Evolutionary conservation across 768 basidiomycete genomes (phyloP).

Genomic region (Tephrocybe sp.): DNA sequence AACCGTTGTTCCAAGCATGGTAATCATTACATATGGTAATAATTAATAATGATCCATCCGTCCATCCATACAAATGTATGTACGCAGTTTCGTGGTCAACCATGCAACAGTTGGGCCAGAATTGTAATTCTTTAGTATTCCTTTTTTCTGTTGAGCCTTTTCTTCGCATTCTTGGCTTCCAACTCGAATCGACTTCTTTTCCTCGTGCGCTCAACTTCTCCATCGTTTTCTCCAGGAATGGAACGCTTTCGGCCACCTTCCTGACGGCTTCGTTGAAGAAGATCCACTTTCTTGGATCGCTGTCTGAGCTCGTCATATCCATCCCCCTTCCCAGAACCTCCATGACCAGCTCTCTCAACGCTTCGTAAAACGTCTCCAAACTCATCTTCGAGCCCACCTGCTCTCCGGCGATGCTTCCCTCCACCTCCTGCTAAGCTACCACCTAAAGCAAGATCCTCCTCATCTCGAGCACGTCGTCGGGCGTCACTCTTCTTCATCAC

Average conservation of each 20-base stretch:
- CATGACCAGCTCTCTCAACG: conserved; percentile 46
- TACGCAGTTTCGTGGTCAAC: no score
- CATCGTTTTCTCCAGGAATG: conserved; percentile 26
- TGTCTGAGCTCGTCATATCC: conserved; percentile 82
- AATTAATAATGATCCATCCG: no score
- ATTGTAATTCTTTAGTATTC: no score
- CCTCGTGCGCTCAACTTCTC: conserved; percentile 23
- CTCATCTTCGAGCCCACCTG: conserved; percentile 79
- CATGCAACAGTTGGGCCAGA: no score
- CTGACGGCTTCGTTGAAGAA: conserved; percentile 58
- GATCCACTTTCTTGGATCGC: conserved; percentile 61
- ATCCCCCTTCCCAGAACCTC: conserved; percentile 45
- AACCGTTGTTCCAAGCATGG: no score
- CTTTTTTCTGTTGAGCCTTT: conserved; percentile 24
- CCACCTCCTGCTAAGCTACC: conserved; percentile 50
- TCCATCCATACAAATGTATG: no score
- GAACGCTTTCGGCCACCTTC: conserved; percentile 26
- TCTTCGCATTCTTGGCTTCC: conserved; percentile 44
- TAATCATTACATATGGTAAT: no score
- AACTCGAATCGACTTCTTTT: conserved; percentile 52
- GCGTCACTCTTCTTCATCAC: conserved; percentile 89
- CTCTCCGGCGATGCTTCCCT: conserved; percentile 52
- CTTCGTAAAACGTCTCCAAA: conserved; percentile 77
- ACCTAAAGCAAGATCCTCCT: conserved; percentile 86
- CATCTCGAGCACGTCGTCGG: conserved; percentile 70